These are phyloP conservation scores for Trichophyton rubrum DNA, from an alignment of 2,329 filamentous ascomycete species.

Conservation along the genomic window DNA sequence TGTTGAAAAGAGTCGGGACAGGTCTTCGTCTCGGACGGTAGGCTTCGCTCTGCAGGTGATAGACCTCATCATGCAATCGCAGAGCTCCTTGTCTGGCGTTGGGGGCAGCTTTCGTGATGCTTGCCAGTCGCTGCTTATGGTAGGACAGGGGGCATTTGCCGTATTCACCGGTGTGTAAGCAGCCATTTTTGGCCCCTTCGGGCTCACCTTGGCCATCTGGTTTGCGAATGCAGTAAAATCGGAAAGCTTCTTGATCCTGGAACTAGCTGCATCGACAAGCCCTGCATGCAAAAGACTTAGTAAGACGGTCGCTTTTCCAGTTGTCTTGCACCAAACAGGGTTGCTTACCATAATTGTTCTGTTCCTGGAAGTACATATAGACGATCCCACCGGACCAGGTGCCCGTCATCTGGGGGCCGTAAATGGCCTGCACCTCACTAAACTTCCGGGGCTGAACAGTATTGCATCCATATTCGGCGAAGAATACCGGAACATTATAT, in stretches of 20 bases:
- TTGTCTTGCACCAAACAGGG: background rate
- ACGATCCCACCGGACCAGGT: conserved; percentile 96
- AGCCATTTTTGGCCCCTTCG: conserved; percentile 52
- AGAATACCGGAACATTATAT: conserved; percentile 93
- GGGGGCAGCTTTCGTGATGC: conserved; percentile 62
- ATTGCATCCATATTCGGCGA: conserved; percentile 98
- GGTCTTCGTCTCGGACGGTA: conserved; percentile 45
- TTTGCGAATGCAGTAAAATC: conserved; percentile 64
- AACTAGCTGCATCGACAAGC: conserved; percentile 49
- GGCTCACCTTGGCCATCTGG: conserved; percentile 55
- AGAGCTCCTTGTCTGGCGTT: conserved; percentile 63
- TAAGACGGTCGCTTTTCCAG: conserved; percentile 1
- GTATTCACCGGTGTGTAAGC: conserved; percentile 65
- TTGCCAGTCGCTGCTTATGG: conserved; percentile 49
- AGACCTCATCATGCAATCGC: conserved; percentile 70
- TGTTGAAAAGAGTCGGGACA: conserved; percentile 52
- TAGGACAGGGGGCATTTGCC: conserved; percentile 57
- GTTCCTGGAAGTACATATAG: conserved; percentile 96
- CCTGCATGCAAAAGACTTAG: conserved; percentile 16
- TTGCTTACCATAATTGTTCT: conserved; percentile 68
- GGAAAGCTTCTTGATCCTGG: conserved; percentile 51
- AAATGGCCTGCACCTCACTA: conserved; percentile 73
- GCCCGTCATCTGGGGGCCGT: conserved; percentile 62
- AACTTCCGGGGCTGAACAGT: conserved; percentile 59
- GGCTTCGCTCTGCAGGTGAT: conserved; percentile 57